Base-by-base conservation (phyloP, 371 early-diverging fungal genomes). In the Fennellomyces sp. region DNA sequence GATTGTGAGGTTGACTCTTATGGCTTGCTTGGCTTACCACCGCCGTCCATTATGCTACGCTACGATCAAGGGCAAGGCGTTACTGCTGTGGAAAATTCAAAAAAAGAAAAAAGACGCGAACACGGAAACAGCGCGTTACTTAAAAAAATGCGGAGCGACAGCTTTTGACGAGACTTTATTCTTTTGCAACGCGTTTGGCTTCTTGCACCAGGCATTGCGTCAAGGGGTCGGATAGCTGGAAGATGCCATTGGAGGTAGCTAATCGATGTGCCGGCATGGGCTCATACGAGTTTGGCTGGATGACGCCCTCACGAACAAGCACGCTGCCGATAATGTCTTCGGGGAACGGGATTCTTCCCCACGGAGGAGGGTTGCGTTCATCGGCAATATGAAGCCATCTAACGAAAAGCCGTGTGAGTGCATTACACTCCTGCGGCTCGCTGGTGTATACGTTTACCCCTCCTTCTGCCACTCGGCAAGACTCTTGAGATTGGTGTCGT, bases 291-390 rank as follows among this genome's bases (percentile, higher is more conserved):
- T 66, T 70, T 10, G 75, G 69, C 25, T 78, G 66, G 21, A 89
- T 85, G 2, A 61, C 59, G 2, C 86, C 87, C 47, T 79, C 67
- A 23, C 75, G 59, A 8, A 90, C 61, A 49, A 84, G 78, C 2
- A 92, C 88, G 28, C 83, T 83, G 8, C 94, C 94, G 63, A 94
- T 75, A 42, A 93, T 91, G 64, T 94, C 92, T 63, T 94, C 92
- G 6, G 93, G 91, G 50, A 78, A 78, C 23, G 86, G 84, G 49
- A 88, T 89, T 27, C 94, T 80, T 31, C 91, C 92, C 80, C 84
- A 91, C 23, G 88, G 73, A 26, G 86, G 70, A 26, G 81, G 86
- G 42, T 86, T 77, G 5, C 92, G 84, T 52, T 77, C 72, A 68
- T 91, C 92, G 2, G 69, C 71, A 30, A 83, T 62, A 71, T 83